These are phyloP conservation scores for Geotrichum carabidarum DNA, from an alignment of 1,139 yeast genomes.

Conservation along the genomic window DNA sequence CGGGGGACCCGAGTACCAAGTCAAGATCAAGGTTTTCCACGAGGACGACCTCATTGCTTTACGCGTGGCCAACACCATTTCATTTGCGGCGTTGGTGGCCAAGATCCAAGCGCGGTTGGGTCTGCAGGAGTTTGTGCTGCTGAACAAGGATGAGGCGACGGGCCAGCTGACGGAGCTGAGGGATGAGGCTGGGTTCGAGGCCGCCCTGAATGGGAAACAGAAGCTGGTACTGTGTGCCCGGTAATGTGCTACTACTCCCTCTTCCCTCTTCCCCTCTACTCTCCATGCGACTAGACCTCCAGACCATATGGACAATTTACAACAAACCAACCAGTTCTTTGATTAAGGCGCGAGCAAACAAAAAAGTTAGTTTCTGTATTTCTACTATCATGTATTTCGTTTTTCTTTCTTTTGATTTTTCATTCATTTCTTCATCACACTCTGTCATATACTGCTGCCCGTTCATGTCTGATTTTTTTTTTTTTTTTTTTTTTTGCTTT, in stretches of 20 bases:
- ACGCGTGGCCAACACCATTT: slow-evolving; percentile 58
- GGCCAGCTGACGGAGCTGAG: slow-evolving; percentile 32
- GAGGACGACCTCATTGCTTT: slow-evolving; percentile 89
- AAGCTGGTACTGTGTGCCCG: slow-evolving; percentile 38
- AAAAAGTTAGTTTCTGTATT: neutral
- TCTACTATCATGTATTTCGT: neutral
- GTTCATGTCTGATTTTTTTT: neutral
- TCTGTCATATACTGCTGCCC: no score
- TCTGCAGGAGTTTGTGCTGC: slow-evolving; percentile 30
- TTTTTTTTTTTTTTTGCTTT: neutral
- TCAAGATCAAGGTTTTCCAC: slow-evolving; percentile 79
- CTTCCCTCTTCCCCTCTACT: no score
- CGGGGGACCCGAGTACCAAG: slow-evolving; percentile 29
- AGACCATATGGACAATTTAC: neutral
- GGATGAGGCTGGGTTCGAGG: slow-evolving; percentile 33
- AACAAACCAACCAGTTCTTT: neutral
- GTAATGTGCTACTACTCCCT: slow-evolving; percentile 10
- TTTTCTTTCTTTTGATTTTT: neutral
- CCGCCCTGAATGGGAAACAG: slow-evolving; percentile 32
- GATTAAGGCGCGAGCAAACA: neutral
- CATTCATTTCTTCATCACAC: neutral
- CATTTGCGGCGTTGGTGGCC: slow-evolving; percentile 55
- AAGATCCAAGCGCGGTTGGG: slow-evolving; percentile 63
- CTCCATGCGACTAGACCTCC: no score
- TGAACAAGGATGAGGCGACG: slow-evolving; percentile 29